Evolutionary conservation across 495 filamentous ascomycete species (phyloP), one percentile per base, ranked within the genome.

Genomic region (Penicillium chermesinum): DNA sequence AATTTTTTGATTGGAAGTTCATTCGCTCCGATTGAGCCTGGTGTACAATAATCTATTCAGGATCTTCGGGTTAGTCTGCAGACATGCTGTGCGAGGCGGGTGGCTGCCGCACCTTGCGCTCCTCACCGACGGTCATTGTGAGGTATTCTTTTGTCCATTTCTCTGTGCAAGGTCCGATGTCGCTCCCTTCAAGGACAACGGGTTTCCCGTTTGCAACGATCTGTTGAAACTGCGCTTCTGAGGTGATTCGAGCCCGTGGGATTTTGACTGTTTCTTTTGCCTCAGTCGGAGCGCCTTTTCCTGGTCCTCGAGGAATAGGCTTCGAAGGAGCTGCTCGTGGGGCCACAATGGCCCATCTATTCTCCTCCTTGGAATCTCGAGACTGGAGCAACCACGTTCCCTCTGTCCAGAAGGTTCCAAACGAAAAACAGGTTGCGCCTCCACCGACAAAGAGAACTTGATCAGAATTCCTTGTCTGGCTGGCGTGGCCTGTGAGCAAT

Each of bases 361-460:
- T 62, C 32, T 55, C 48, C 3, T 42, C 21, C 2, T 16, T 33
- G 1, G 54, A 46, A 16, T 57, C 48, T 16, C 21, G 44, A 16
- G 46, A 52, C 49, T 58, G 56, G 39, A 83, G 40, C 16, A 61
- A 49, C 65, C 76, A 83, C 34, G 74, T 73, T 0, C 77, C 82
- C 37, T 76, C 69, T 47, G 86, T 88, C 81, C 85, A 88, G 51
- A 76, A 84, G 12, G 83, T 83, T 7, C 87, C 88, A 75, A 95
- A 91, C 0, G 87, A 88, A 65, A 94, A 95, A 62, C 90, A 95
- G 0, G 89, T 86, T 19, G 87, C 88, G 15, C 91, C 90, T 13
- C 91, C 90, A 7, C 88, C 89, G 30, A 85, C 63, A 2, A 95
- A 63, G 14, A 85, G 52, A 3, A 89, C 53, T 19, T 74, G 59